Evolutionary conservation across 495 filamentous ascomycete genomes (phyloP).

Genomic region (Neurospora discreta): DNA sequence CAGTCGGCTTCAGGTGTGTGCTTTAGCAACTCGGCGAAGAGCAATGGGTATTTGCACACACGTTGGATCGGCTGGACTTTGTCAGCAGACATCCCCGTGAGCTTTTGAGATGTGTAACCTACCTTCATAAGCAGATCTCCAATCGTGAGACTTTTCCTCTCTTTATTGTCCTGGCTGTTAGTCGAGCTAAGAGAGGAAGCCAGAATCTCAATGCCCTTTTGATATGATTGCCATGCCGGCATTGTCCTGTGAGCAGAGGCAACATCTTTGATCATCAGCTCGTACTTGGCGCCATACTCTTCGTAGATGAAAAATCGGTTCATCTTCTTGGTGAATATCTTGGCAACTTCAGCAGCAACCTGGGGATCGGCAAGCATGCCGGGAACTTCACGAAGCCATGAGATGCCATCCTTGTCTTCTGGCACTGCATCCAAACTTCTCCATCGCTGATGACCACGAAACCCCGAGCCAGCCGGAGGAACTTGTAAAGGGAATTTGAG

Average conservation of each 20-base stretch:
- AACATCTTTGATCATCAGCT: slow-evolving; percentile 67
- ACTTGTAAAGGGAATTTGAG: slow-evolving; percentile 18
- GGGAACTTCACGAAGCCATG: slow-evolving; percentile 35
- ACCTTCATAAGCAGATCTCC: slow-evolving; percentile 90
- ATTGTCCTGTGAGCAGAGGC: slow-evolving; percentile 55
- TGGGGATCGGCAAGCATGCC: slow-evolving; percentile 55
- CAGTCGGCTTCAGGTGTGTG: slow-evolving; percentile 77
- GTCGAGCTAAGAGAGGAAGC: slow-evolving; percentile 63
- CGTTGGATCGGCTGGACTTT: slow-evolving; percentile 72
- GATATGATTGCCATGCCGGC: slow-evolving; percentile 68
- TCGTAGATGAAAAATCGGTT: slow-evolving; percentile 75
- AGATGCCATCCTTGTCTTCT: slow-evolving; percentile 29
- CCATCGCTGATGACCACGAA: slow-evolving; percentile 41
- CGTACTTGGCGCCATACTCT: slow-evolving; percentile 79
- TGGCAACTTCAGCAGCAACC: slow-evolving; percentile 63
- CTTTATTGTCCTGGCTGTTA: slow-evolving; percentile 49
- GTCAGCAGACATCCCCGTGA: slow-evolving; percentile 8
- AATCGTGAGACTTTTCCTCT: slow-evolving; percentile 65
- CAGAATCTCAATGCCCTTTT: slow-evolving; percentile 79
- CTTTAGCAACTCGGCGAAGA: slow-evolving; percentile 73
- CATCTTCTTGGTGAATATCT: slow-evolving; percentile 68
- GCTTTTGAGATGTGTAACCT: slow-evolving; percentile 5
- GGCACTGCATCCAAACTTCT: slow-evolving; percentile 51
- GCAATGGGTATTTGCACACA: slow-evolving; percentile 81
- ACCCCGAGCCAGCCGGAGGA: slow-evolving; percentile 2